Evolutionary conservation across 1,284 basidiomycete genomes (phyloP), one percentile per base, ranked within the genome.

Genomic region (Retiboletus fuscus): DNA sequence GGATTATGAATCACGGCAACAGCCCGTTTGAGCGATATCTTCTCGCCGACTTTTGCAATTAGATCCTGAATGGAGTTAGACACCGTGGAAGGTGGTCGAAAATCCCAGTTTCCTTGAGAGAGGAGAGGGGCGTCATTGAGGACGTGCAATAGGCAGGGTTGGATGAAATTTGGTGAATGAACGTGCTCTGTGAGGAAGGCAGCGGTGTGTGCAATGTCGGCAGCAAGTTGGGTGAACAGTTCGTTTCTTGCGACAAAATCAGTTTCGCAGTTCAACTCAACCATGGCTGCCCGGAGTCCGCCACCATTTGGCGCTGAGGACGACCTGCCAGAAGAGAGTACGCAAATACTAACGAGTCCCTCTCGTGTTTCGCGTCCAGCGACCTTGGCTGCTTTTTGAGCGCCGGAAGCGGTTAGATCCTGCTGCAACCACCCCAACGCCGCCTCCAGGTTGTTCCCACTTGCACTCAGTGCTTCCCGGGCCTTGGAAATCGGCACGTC

Each of bases 181-280:
- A 73, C 78, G n/a, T 72, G 71, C 39, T 95, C 93, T 1, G 90
- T 85, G 67, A 96, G 87, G 81, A 93, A 95, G 2, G 96, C 96
- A 39, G 94, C 91, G 2, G 96, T 96, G 77, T 96, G 92, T 5
- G 96, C 93, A 74, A 98, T 92, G 75, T 96, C 92, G 51, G 89
- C 87, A 20, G 94, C 92, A 43, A 97, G 89, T 70, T 88, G 87
- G 12, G 89, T 87, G 79, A 99, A 99, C 15, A 97, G 87, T 70
- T 93, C 90, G 80, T 96, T 97, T 74, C 95, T 86, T 24, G 92
- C 95, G 20, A 98, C 97, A 82, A 98, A 98, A 84, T 99, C 97
- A 57, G 97, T 98, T 85, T 99, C 97, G 86, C 97, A 98, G 79
- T 96, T 96, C 72, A 98, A 87, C 83, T 99, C 97, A 70, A 98